These are phyloP conservation scores for Pascua guehoae DNA, from an alignment of 1,284 basidiomycete genomes.

Conservation along the genomic window DNA sequence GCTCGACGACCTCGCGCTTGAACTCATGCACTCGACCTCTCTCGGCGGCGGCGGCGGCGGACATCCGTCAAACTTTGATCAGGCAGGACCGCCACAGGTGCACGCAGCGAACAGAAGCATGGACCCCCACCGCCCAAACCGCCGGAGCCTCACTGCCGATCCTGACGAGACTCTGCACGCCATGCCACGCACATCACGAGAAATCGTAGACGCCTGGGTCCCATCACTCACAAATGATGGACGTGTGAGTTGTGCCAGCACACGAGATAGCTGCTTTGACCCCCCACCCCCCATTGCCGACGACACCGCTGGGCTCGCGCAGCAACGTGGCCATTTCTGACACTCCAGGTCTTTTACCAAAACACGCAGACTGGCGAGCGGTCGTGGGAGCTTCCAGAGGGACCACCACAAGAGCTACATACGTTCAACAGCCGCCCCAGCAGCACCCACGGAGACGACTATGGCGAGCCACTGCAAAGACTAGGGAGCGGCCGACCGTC, in stretches of 20 bases:
- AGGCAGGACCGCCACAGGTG: neutral
- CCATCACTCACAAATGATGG: constrained; percentile 48
- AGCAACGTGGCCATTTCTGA: too few species aligned
- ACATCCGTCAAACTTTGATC: too few species aligned
- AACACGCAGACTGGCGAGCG: constrained; percentile 86
- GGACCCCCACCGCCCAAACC: neutral
- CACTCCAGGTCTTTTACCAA: constrained; percentile 77
- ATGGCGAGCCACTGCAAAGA: too few species aligned
- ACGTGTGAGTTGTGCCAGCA: constrained; percentile 36
- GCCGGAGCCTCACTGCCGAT: constrained; percentile 2
- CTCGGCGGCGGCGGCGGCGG: too few species aligned
- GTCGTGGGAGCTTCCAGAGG: constrained; percentile 74
- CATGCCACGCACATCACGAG: constrained; percentile 4
- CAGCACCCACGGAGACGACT: too few species aligned
- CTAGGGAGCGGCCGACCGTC: too few species aligned
- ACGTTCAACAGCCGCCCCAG: too few species aligned
- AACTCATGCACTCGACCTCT: constrained; percentile 27
- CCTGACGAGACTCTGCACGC: constrained; percentile 15
- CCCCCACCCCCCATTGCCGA: too few species aligned
- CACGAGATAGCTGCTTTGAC: too few species aligned
- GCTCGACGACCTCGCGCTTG: constrained; percentile 37
- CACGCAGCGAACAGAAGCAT: neutral
- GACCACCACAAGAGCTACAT: constrained; percentile 13
- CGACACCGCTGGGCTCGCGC: too few species aligned
- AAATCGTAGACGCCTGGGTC: constrained; percentile 46